Base-by-base conservation (phyloP, 441 rosid genomes). In the Metrosideros polymorpha region DNA sequence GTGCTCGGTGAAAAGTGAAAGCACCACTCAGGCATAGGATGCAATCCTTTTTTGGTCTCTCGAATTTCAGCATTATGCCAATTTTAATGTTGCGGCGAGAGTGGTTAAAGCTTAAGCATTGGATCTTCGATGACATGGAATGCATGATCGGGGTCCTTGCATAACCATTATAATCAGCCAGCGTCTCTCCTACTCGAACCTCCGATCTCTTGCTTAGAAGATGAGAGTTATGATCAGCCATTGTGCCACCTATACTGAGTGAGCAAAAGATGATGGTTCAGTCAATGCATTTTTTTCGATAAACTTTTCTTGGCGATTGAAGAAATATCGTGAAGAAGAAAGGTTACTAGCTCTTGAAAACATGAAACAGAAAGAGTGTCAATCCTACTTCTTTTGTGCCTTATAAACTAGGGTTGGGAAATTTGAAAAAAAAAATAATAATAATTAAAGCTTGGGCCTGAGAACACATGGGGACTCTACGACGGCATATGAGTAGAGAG, bases 391-490 rank as follows among this genome's bases (percentile, higher is more conserved):
- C 76, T 32, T 9, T 32, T 63, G 43, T 63, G 76, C 0, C 43
- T 63, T 63, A 19, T 0, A 66, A 35, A 35, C 79, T 32, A 19
- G 47, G 47, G n/a, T 35, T 32, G 25, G 79, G 45, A 0, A 19
- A 22, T 9, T 35, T 63, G 19, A n/a, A 30, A 57, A 17, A 6
- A 9, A 32, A 4, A 9, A 32, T 9, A 2, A 0, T 0, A 19
- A 66, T 0, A 35, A 35, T 0, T 2, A 6, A 10, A 66, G 45
- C 45, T 19, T 2, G 7, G 0, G 1, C 79, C 0, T 5, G 47
- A 35, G 47, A 66, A 35, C 14, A 19, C 27, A 10, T 4, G 2
- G 79, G 45, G 79, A 66, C 45, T 35, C 47, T 22, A 32, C 0
- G 8, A 35, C 8, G 0, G 14, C 27, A 9, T 35, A 66, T 18